Evolutionary conservation across 768 basidiomycete genomes (phyloP), one percentile per base, ranked within the genome.

Genomic region (Suillus clintonianus): DNA sequence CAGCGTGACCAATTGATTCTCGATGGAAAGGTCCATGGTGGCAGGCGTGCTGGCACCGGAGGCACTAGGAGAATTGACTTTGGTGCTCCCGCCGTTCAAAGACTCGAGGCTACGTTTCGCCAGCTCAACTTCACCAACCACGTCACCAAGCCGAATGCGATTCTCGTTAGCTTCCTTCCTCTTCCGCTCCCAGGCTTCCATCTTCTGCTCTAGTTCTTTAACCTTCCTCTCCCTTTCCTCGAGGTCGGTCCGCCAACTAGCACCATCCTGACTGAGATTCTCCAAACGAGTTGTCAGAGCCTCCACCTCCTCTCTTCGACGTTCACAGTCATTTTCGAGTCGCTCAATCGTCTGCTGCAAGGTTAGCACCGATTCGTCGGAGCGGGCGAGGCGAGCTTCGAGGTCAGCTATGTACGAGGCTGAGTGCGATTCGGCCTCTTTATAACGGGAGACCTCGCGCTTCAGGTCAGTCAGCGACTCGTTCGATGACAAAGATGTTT

Each of bases 401-500:
- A 99, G 84, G 56, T 96, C 95, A 11, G 86, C 80, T 63, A 97
- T 93, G 76, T 98, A 97, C 67, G 88, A 85, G 30, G 83, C 71
- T 5, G 92, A 89, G 59, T 88, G 84, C 2, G 80, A 78, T 69
- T 97, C 94, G 2, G 83, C 74, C 48, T 97, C 94, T 71, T 86
- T 92, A 76, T 88, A 89, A 53, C 87, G 86, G 53, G 83, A 69
- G 32, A 99, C 83, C 78, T 98, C 95, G 64, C 91, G 89, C 73
- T 87, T 89, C 59, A 99, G 83, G 64, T 97, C 94, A 30, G 83
- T 83, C 72, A 97, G 82, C 4, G 91, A 91, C 74, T 91, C 90
- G 67, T 84, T 89, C 22, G 92, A 92, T 11, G 85, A 83, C 42
- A 91, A 74, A 17, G 88, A 89, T 2, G 86, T 86, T 70, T 98